These are phyloP conservation scores for Penicillium sp. DNA, from an alignment of 2,329 filamentous ascomycete genomes.

Conservation along the genomic window DNA sequence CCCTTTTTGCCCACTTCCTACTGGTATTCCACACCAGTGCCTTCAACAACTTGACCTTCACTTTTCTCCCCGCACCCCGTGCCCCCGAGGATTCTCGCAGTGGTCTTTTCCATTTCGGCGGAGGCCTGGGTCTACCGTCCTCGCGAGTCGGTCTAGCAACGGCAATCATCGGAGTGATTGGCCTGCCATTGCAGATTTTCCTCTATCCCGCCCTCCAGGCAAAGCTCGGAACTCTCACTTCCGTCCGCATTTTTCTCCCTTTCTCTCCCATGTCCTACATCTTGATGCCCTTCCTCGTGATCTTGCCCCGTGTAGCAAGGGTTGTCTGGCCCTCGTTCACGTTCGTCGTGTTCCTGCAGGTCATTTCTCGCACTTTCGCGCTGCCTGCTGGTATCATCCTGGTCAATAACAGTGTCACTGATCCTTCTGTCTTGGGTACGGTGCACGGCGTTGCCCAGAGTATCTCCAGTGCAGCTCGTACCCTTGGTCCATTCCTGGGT, in stretches of 20 bases:
- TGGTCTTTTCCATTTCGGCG: conserved; percentile 55
- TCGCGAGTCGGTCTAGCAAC: conserved; percentile 69
- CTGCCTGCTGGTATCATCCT: conserved; percentile 55
- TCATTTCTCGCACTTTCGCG: conserved; percentile 65
- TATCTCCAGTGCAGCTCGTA: conserved; percentile 50
- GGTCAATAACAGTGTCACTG: conserved; percentile 56
- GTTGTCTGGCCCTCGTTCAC: conserved; percentile 61
- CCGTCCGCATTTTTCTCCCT: conserved; percentile 62
- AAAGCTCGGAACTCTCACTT: conserved; percentile 60
- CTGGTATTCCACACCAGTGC: conserved; percentile 69
- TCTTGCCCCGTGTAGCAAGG: conserved; percentile 54
- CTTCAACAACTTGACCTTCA: conserved; percentile 69
- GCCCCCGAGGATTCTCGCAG: conserved; percentile 41
- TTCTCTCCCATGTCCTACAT: conserved; percentile 67
- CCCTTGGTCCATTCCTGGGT: conserved; percentile 51
- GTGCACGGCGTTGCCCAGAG: conserved; percentile 56
- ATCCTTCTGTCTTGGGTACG: conserved; percentile 52
- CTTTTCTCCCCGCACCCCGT: conserved; percentile 69
- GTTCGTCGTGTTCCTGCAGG: conserved; percentile 61
- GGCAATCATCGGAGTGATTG: conserved; percentile 67
- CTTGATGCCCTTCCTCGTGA: conserved; percentile 62
- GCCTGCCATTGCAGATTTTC: conserved; percentile 66
- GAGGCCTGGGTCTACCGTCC: conserved; percentile 68
- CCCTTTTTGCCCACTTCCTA: conserved; percentile 59
- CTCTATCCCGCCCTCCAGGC: conserved; percentile 64